Evolutionary conservation across 2,329 filamentous ascomycete genomes (phyloP).

Genomic region (Dichotomopilus funicola): DNA sequence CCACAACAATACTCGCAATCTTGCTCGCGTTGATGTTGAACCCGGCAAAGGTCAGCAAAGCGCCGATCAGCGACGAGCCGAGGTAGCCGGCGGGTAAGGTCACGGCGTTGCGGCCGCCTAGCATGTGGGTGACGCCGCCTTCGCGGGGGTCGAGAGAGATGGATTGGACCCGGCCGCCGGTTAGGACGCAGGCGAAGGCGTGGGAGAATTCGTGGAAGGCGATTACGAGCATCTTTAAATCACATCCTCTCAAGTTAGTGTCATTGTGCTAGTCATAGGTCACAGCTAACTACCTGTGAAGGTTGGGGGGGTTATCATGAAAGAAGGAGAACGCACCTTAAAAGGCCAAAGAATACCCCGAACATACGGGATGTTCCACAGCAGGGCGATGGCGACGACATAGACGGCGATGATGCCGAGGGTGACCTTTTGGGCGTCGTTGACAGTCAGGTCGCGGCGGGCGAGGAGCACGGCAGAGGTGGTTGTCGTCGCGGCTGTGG

Average conservation of each 20-base stretch:
- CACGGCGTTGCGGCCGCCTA: slow-evolving; percentile 61
- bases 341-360: slow-evolving; percentile 72
- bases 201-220: slow-evolving; percentile 78
- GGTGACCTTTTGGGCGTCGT: slow-evolving; percentile 63
- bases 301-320: not conserved
- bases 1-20: slow-evolving; percentile 66
- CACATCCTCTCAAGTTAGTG: not conserved
- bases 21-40: slow-evolving; percentile 79
- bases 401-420: slow-evolving; percentile 60
- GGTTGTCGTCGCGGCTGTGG: not conserved
- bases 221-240: slow-evolving; percentile 69
- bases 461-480: slow-evolving; percentile 28
- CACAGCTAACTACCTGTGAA: too few relatives aligned
- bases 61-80: slow-evolving; percentile 69
- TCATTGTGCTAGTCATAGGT: not conserved
- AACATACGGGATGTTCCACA: slow-evolving; percentile 78
- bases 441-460: slow-evolving; percentile 52
- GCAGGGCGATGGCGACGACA: slow-evolving; percentile 64
- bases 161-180: slow-evolving; percentile 66
- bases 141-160: slow-evolving; percentile 70
- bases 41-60: slow-evolving; percentile 69
- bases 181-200: slow-evolving; percentile 64
- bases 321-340: slow-evolving; percentile 48
- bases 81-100: slow-evolving; percentile 74
- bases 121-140: slow-evolving; percentile 73